Base-by-base conservation (phyloP, 495 filamentous ascomycete species). In the Collariella sp. region DNA sequence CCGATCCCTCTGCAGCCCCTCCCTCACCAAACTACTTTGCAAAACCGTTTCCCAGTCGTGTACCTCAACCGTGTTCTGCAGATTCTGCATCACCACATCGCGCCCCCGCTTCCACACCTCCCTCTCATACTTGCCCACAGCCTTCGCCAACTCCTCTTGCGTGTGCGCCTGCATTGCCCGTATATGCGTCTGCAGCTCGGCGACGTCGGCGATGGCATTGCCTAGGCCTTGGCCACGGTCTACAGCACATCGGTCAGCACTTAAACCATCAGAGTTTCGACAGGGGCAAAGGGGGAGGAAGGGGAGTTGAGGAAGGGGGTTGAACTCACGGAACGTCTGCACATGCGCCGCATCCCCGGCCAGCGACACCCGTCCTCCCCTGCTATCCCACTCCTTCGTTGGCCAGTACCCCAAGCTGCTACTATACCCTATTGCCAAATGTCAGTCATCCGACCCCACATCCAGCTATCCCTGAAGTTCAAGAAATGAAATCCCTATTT, bases 271-370 rank as follows among this genome's bases (percentile, higher is more conserved):
- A n/a, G n/a, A n/a, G n/a, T n/a, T n/a, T n/a, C n/a, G n/a, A n/a
- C n/a, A n/a, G n/a, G n/a, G n/a, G n/a, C n/a, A n/a, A n/a, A n/a
- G n/a, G n/a, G n/a, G n/a, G n/a, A n/a, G n/a, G n/a, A n/a, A n/a
- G n/a, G n/a, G n/a, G n/a, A n/a, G n/a, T n/a, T n/a, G n/a, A n/a
- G n/a, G n/a, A 19, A 31, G n/a, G 34, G 16, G 5, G 23, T 0
- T 23, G 33, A 34, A 53, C 62, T 52, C n/a, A 61, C 62, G 71
- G 42, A 68, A 74, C 1, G 72, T 75, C 74, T 78, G 76, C 0
- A 73, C 59, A 65, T 79, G 77, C 7, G 74, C 76, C 0, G 77
- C 77, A 60, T 80, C 77, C 5, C 77, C 77, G 0, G 69, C 74
- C 40, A 79, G 61, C 7, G 75, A 77, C 1, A 79, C 65, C 3